Percentiles rank a stretch among this genome's conserved stretches.
phyloP scores from a whole-genome alignment of 495 filamentous ascomycete genomes.

The Podospora australis region DNA sequence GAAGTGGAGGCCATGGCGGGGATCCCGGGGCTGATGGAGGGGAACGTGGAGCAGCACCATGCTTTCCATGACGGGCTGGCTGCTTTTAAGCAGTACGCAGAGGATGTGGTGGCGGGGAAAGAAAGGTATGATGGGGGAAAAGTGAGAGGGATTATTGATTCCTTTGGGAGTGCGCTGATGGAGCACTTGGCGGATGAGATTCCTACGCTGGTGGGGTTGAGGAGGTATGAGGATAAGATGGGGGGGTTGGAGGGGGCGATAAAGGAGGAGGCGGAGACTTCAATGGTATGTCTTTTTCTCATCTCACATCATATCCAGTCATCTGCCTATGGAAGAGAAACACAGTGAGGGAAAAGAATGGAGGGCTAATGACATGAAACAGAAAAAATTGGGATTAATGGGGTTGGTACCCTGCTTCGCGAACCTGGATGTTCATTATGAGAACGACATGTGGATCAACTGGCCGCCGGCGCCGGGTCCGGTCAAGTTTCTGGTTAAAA shows the following conservation, averaged over 20 bases:
- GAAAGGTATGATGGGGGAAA: slow-evolving; percentile 27
- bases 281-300: slow-evolving; percentile 15
- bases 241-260: slow-evolving; percentile 8
- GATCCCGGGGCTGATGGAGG: slow-evolving; percentile 37
- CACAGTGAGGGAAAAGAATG: too few species aligned
- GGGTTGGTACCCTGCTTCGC: slow-evolving; percentile 26
- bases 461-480: slow-evolving; percentile 28
- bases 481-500: slow-evolving; percentile 18
- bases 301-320: neutral
- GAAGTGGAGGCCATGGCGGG: slow-evolving; percentile 32
- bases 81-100: slow-evolving; percentile 28
- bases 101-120: slow-evolving; percentile 15
- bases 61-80: slow-evolving; percentile 35
- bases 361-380: neutral
- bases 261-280: slow-evolving; percentile 20
- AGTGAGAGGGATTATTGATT: slow-evolving; percentile 35
- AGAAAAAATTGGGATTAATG: slow-evolving; percentile 14
- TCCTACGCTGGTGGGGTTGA: slow-evolving; percentile 25
- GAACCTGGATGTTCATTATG: slow-evolving; percentile 40
- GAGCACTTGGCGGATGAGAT: slow-evolving; percentile 42
- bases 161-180: slow-evolving; percentile 30
- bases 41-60: slow-evolving; percentile 42
- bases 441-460: slow-evolving; percentile 24
- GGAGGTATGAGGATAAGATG: slow-evolving; percentile 27
- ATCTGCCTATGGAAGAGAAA: too few species aligned